Percentiles rank a stretch among this genome's conserved stretches.
These are phyloP conservation scores for Cyclostephanos tholiformis DNA, from an alignment of 108 stramenopile genomes.

Conservation along the genomic window DNA sequence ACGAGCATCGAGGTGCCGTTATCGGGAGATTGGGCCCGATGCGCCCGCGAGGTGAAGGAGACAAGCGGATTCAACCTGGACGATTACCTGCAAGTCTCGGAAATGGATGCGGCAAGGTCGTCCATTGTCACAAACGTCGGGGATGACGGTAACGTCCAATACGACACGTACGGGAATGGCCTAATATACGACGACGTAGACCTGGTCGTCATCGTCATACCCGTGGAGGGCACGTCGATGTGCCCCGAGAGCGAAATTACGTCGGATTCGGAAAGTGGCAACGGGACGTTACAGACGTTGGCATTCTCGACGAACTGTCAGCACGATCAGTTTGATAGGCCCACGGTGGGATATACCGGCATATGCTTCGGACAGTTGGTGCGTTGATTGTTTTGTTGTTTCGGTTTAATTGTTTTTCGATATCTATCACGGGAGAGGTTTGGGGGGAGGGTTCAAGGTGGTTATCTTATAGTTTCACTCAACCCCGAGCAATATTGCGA, in stretches of 20 bases:
- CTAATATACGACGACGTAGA: conserved; percentile 29
- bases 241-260: conserved; percentile 14
- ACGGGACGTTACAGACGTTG: conserved; percentile 36
- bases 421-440: neutral
- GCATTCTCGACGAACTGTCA: conserved; percentile 47
- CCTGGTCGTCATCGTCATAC: conserved; percentile 39
- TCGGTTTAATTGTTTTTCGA: neutral
- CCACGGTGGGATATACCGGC: conserved; percentile 38
- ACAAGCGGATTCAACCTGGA: conserved; percentile 24
- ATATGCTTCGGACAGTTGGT: conserved; percentile 43
- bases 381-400: neutral
- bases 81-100: conserved; percentile 22
- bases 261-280: neutral
- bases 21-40: conserved; percentile 12
- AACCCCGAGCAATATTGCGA: neutral
- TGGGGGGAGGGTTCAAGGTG: neutral
- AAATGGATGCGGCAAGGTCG: neutral
- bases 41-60: conserved; percentile 24
- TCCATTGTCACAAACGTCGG: conserved; percentile 28
- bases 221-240: conserved; percentile 31
- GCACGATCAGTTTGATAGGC: conserved; percentile 45
- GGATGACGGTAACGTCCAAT: conserved; percentile 19
- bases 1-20: conserved; percentile 31
- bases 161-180: conserved; percentile 15
- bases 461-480: neutral